Evolutionary conservation across 129 eudicot genomes (phyloP).

Genomic region (Tanacetum coccineum): DNA sequence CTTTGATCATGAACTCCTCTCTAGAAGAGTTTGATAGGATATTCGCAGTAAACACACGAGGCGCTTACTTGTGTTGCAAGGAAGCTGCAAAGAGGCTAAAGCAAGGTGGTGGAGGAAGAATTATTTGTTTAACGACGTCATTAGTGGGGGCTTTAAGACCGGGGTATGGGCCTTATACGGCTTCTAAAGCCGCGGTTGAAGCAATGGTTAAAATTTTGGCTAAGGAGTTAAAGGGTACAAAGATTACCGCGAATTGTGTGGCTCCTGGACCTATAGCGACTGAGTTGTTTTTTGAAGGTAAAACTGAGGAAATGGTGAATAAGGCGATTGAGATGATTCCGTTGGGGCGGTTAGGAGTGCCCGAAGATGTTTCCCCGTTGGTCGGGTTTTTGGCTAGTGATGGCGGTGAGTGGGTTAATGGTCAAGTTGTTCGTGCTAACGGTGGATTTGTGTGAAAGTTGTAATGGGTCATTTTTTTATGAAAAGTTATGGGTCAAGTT

Average conservation of each 20-base stretch:
- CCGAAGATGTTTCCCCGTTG: constrained; percentile 47
- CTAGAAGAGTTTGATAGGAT: constrained; percentile 36
- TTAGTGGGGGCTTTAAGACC: constrained; percentile 37
- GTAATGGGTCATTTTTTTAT: background rate
- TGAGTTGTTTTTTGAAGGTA: constrained; percentile 48
- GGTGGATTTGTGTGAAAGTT: constrained; percentile 44
- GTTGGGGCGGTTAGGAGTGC: constrained; percentile 41
- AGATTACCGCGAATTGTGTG: constrained; percentile 60
- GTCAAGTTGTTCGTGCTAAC: constrained; percentile 50
- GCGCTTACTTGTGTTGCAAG: constrained; percentile 43
- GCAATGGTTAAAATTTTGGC: constrained; percentile 66
- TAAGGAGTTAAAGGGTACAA: constrained; percentile 60
- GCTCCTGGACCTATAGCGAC: constrained; percentile 66
- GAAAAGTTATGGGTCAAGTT: background rate
- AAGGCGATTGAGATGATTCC: constrained; percentile 36
- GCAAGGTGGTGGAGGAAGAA: constrained; percentile 62
- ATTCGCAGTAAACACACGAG: constrained; percentile 42
- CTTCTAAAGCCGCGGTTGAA: constrained; percentile 72
- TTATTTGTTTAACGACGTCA: constrained; percentile 49
- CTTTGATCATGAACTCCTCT: constrained; percentile 19
- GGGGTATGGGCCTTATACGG: constrained; percentile 52
- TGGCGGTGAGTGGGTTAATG: constrained; percentile 60
- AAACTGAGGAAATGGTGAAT: constrained; percentile 41
- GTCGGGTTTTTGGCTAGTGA: constrained; percentile 56
- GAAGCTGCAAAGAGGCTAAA: constrained; percentile 48